Evolutionary conservation across 441 rosid genomes (phyloP), one percentile per base, ranked within the genome.

Genomic region (Metrosideros polymorpha): DNA sequence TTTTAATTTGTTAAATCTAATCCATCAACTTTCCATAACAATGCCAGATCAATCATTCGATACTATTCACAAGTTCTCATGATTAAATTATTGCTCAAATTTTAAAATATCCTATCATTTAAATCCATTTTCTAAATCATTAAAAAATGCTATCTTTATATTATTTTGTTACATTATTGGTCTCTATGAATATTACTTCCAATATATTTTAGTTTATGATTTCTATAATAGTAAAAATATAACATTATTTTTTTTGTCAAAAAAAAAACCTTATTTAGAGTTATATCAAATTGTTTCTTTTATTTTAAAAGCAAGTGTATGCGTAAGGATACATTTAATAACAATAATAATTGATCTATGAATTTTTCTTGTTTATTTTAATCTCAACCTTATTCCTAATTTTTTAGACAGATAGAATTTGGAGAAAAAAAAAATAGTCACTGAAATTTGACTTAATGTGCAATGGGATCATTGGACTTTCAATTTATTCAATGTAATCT

Each of bases 71-170:
- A 6, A n/a, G 17, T 27, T 56, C 27, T 6, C 17, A 0, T 6
- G 27, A 13, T 0, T 0, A 12, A 13, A 56, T 30, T 27, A 2
- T 27, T 27, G 61, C 61, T 1, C 0, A 17, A 13, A 56, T 56
- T 5, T 56, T 56, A 12, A 5, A 29, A 0, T 12, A 12, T 56
- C 30, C 27, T 56, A 27, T 56, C 4, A 56, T 56, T 56, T 56
- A 2, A 56, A 56, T 27, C 8, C 12, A 3, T 56, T 56, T 56
- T 7, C 30, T 27, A 5, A 56, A 56, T 12, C 8, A 12, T 12
- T 27, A 6, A 56, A 0, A 2, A 27, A 12, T 56, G 15, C 12
- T 56, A 2, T 27, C 8, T 27, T 12, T 56, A 12, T 56, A 5
- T 12, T 56, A 27, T 15, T 7, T 56, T 56, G 27, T 27, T n/a